phyloP scores from a whole-genome alignment of 345 rosid genomes.

The Arabidopsis arenosa region DNA sequence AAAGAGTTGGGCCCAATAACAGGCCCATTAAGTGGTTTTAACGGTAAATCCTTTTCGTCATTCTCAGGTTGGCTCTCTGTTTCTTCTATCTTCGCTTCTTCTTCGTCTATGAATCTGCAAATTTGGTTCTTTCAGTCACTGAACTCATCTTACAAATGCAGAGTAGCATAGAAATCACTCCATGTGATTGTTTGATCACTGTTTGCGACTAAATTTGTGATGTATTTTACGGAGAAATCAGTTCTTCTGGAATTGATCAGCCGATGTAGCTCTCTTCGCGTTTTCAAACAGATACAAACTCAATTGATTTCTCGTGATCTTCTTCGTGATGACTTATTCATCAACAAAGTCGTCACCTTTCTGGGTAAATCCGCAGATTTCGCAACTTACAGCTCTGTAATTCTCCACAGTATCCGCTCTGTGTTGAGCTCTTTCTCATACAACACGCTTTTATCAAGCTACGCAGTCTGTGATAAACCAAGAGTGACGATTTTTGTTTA shows the following conservation, averaged over 20 bases:
- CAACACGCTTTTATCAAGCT: conserved; percentile 45
- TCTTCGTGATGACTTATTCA: conserved; percentile 33
- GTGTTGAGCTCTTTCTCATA: conserved; percentile 41
- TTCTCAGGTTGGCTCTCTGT: neutral
- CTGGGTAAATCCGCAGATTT: conserved; percentile 36
- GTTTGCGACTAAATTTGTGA: neutral
- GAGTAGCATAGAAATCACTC: neutral
- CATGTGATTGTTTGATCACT: neutral
- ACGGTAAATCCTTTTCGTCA: neutral
- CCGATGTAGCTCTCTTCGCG: conserved; percentile 44
- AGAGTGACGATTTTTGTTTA: conserved; percentile 41
- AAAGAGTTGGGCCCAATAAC: neutral
- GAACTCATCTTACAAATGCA: neutral
- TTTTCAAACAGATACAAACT: conserved; percentile 49
- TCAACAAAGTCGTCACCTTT: conserved; percentile 41
- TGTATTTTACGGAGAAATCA: conserved; percentile 35
- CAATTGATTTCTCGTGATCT: conserved; percentile 25
- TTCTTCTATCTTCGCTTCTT: conserved; percentile 9
- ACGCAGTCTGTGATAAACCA: conserved; percentile 40
- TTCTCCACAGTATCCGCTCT: conserved; percentile 37
- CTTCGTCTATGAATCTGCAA: conserved; percentile 16
- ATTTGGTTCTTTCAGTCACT: conserved; percentile 2
- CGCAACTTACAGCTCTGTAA: conserved; percentile 28
- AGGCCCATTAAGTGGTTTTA: neutral
- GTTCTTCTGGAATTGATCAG: conserved; percentile 35